phyloP scores from a whole-genome alignment of 1,284 basidiomycete genomes.

The Leccinum pallidistipes region DNA sequence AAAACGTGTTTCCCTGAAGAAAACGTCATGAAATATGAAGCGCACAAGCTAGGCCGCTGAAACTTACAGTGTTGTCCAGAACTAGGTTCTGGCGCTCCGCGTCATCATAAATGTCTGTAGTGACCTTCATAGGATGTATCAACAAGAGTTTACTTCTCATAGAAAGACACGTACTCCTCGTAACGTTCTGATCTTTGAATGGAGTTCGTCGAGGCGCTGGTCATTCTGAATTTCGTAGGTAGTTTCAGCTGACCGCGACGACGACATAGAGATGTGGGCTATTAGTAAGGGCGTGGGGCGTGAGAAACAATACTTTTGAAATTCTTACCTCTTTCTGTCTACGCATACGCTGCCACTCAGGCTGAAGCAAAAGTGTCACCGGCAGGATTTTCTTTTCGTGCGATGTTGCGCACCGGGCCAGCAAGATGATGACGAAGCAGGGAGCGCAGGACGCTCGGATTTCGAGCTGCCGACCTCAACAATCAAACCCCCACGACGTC shows the following conservation, averaged over 20 bases:
- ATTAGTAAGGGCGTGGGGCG: background rate
- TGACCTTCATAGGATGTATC: constrained; percentile 50
- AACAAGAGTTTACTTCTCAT: constrained; percentile 3
- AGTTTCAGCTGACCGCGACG: constrained; percentile 50
- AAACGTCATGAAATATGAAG: background rate
- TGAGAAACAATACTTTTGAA: too few species aligned
- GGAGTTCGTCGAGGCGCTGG: constrained; percentile 75
- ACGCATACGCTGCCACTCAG: too few species aligned
- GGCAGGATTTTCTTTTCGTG: too few species aligned
- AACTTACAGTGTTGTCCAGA: constrained; percentile 69
- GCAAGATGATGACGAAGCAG: background rate
- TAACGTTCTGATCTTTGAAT: constrained; percentile 75
- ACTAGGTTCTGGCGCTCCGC: constrained; percentile 78
- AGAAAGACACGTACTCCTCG: constrained; percentile 57
- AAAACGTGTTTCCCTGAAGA: constrained; percentile 60
- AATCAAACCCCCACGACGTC: background rate
- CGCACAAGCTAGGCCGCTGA: background rate
- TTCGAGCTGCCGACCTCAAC: background rate
- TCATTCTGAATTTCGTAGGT: constrained; percentile 82
- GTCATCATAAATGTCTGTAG: constrained; percentile 79
- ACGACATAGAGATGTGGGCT: constrained; percentile 31
- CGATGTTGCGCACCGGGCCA: too few species aligned
- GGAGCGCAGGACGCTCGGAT: background rate
- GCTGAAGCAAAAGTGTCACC: too few species aligned
- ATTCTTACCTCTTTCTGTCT: too few species aligned